These are phyloP conservation scores for Citrus unshiu DNA, from an alignment of 345 rosid genomes.

Conservation along the genomic window DNA sequence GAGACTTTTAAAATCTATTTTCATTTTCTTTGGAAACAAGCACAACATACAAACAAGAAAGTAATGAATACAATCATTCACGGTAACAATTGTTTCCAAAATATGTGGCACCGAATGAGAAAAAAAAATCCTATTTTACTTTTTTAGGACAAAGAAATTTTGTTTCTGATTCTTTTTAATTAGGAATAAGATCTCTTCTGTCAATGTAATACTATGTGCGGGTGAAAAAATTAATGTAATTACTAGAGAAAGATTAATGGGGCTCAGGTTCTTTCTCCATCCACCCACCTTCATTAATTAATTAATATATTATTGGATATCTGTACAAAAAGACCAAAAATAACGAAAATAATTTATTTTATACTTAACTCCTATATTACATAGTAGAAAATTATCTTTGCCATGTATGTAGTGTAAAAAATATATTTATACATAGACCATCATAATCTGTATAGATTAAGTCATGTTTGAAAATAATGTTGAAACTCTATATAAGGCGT, in stretches of 20 bases:
- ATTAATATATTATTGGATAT: neutral
- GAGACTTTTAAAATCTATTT: neutral
- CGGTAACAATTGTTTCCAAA: neutral
- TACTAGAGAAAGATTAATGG: neutral
- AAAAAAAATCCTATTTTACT: neutral
- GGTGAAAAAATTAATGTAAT: neutral
- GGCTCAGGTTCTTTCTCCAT: neutral
- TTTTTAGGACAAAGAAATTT: neutral
- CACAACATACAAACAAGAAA: neutral
- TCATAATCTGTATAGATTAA: too few species aligned
- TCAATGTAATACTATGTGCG: neutral
- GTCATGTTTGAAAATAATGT: too few species aligned
- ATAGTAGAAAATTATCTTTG: too few species aligned
- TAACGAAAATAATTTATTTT: too few species aligned
- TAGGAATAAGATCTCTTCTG: neutral
- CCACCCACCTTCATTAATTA: neutral
- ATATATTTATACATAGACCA: too few species aligned
- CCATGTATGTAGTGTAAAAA: too few species aligned
- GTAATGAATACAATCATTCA: neutral
- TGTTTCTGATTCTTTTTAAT: neutral
- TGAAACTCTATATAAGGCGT: accelerated
- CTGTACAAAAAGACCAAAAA: neutral
- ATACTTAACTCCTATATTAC: too few species aligned
- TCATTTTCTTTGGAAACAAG: neutral
- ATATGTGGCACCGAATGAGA: neutral